Conservation (phyloP, 2,329 filamentous ascomycete genomes). For the Colletotrichum cordylinicola region DNA sequence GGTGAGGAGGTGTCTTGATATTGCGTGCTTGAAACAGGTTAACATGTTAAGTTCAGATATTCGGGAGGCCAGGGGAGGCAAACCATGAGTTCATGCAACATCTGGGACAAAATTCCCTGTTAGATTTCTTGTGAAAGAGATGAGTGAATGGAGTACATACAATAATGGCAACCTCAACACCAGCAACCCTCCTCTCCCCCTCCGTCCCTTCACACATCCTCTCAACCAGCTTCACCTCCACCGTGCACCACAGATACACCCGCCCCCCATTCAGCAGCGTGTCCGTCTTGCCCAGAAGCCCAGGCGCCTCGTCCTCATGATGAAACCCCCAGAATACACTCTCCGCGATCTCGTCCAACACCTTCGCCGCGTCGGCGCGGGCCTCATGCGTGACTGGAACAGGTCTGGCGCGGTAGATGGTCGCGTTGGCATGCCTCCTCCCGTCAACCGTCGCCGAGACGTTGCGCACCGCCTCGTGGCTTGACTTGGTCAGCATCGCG, state of each 20-base stretch:
- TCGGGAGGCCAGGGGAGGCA: background rate
- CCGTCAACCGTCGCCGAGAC: background rate
- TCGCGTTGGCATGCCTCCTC: background rate
- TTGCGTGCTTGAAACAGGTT: background rate
- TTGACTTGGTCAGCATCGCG: background rate
- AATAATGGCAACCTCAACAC: background rate
- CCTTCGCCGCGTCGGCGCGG: background rate
- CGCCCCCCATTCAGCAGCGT: background rate
- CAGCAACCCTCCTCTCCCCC: background rate
- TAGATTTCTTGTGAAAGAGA: too few relatives aligned
- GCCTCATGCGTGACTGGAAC: background rate
- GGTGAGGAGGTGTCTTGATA: background rate
- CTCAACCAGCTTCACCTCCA: background rate
- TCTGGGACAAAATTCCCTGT: background rate
- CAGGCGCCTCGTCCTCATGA: background rate
- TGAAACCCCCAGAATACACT: slow-evolving; percentile 1
- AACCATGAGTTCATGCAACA: slow-evolving; percentile 11
- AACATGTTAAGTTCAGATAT: background rate
- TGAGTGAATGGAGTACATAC: background rate
- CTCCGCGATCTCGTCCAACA: background rate
- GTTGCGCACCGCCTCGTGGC: background rate
- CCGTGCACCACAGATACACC: background rate
- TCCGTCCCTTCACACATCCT: background rate
- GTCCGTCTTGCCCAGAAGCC: background rate
- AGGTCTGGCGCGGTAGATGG: background rate